Evolutionary conservation across 768 basidiomycete species (phyloP).

Genomic region (Lenzites betulinus): DNA sequence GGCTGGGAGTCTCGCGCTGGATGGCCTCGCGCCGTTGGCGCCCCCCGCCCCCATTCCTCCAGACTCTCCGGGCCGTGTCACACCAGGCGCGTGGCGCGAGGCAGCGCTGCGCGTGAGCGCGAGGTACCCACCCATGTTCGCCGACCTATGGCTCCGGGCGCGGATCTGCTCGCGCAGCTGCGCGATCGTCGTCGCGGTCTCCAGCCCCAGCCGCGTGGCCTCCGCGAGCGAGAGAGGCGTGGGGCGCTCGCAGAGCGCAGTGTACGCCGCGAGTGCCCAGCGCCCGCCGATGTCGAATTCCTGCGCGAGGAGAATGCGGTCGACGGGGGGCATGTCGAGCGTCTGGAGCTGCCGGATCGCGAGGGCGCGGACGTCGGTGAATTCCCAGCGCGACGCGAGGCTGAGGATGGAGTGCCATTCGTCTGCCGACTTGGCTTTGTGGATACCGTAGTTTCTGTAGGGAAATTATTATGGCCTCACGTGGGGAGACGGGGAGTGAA

Average conservation of each 20-base stretch:
- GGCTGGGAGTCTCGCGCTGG: neutral
- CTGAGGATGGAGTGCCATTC: constrained; percentile 46
- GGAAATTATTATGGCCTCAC: constrained; percentile 4
- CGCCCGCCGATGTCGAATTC: constrained; percentile 35
- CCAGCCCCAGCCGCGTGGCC: constrained; percentile 43
- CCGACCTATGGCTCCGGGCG: constrained; percentile 3
- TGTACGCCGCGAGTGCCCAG: constrained; percentile 40
- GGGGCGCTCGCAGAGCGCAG: constrained; percentile 38
- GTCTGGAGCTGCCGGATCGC: constrained; percentile 43
- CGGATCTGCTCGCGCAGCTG: constrained; percentile 38
- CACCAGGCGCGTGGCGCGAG: neutral
- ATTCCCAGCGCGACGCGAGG: constrained; percentile 44
- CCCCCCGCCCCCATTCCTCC: neutral
- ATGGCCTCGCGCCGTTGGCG: neutral
- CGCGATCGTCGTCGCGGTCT: constrained; percentile 40
- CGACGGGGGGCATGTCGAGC: constrained; percentile 37
- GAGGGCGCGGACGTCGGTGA: constrained; percentile 41
- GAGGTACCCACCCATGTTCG: constrained; percentile 18
- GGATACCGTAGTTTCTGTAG: constrained; percentile 53
- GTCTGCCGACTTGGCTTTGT: constrained; percentile 43
- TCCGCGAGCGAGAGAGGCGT: constrained; percentile 41
- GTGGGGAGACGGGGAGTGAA: neutral
- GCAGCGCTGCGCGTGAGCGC: constrained; percentile 12
- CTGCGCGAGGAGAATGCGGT: constrained; percentile 43
- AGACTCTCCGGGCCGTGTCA: too few relatives aligned